phyloP scores from a whole-genome alignment of 257 asterid genomes.

The Striga asiatica region DNA sequence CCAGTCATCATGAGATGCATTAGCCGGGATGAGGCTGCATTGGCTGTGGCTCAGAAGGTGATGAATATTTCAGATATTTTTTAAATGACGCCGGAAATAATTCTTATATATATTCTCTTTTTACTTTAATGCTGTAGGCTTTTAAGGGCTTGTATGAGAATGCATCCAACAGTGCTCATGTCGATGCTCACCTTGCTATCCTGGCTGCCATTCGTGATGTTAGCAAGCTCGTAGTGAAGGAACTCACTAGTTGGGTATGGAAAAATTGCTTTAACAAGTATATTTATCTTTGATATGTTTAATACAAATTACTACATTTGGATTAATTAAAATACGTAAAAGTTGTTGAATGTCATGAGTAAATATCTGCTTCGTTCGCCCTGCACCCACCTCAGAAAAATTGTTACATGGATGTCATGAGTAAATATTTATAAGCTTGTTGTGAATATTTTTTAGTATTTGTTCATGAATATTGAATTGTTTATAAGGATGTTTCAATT shows the following conservation, averaged over 20 bases:
- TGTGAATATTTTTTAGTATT: no score
- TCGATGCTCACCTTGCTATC: conserved; percentile 73
- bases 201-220: conserved; percentile 86
- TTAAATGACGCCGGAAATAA: background rate
- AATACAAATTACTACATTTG: no score
- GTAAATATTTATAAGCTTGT: no score
- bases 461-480: no score
- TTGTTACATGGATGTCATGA: no score
- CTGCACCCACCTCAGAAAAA: no score
- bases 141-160: conserved; percentile 90
- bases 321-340: no score
- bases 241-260: conserved; percentile 97
- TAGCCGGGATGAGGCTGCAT: conserved; percentile 95
- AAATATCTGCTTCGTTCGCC: no score
- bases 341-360: no score
- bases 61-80: conserved; percentile 3
- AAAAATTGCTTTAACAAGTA: background rate
- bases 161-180: conserved; percentile 56
- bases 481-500: no score
- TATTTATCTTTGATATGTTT: no score
- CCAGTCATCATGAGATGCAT: conserved; percentile 72
- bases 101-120: background rate
- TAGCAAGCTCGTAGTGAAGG: conserved; percentile 94
- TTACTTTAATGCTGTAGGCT: conserved; percentile 34
- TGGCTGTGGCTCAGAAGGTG: conserved; percentile 98